Evolutionary conservation across 768 basidiomycete species (phyloP), one percentile per base, ranked within the genome.

Genomic region (Scleroderma bovista): DNA sequence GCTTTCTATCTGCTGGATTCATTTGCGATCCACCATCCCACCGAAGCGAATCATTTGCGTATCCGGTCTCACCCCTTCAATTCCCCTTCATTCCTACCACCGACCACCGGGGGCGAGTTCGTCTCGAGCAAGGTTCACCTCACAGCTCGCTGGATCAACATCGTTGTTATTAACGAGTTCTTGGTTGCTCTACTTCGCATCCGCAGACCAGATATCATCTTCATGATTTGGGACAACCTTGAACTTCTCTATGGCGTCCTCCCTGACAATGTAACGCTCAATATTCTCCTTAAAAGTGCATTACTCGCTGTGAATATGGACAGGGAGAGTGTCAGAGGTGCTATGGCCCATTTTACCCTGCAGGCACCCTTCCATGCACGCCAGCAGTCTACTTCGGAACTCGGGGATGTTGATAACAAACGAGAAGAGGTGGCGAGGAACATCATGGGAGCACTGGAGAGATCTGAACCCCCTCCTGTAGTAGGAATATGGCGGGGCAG

Each of bases 181-280:
- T 70, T 83, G 62, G 60, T 64, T 11, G 55, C 75, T 0, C 70
- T 90, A 37, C 70, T 72, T 22, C 72, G 72, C 19, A 71, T 73
- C 17, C 67, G 72, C 26, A 77, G 86, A 3, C 84, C 84, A 0
- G 85, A 87, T 55, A 67, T 76, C 7, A 74, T 84, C 3, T 83
- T 87, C 61, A 67, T 68, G 38, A 58, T 90, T 1, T 92, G 86
- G 84, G 80, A 84, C n/a, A 66, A 80, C 22, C 78, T 88, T 66
- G 69, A 69, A 3, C 57, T 64, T 0, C 62, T 90, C 3, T 93
- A 86, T 61, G 73, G 70, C 5, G 69, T 83, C 0, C 62, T 69
- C 3, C 84, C 83, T 0, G 77, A 85, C 41, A 62, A 72, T 16
- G 62, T 66, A 44, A 79, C 84, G 26, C 75, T 92, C 46, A 71